phyloP scores from a whole-genome alignment of 208 protist species.

The Angomonas deanei region DNA sequence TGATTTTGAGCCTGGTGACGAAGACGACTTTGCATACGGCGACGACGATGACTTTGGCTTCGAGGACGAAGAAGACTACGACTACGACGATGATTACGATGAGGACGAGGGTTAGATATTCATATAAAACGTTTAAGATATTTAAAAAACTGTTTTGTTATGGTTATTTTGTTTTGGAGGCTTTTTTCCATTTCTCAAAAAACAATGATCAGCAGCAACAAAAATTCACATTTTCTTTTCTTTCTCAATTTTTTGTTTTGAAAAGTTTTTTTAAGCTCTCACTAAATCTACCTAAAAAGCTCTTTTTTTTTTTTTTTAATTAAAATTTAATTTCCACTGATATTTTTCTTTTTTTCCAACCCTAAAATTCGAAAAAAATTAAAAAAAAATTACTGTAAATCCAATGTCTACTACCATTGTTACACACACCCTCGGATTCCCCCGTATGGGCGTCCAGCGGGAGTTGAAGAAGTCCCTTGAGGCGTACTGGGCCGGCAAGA shows the following conservation, averaged over 20 bases:
- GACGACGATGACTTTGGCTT: slow-evolving; percentile 14
- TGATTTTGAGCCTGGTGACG: slow-evolving; percentile 20
- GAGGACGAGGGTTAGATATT: not conserved
- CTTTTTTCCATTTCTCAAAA: not conserved
- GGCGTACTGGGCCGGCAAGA: slow-evolving; percentile 74
- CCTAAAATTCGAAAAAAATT: not conserved
- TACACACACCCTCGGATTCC: slow-evolving; percentile 73
- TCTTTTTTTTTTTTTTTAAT: slow-evolving; percentile 6
- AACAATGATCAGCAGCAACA: too few species aligned
- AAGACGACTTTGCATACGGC: slow-evolving; percentile 15
- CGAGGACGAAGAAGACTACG: slow-evolving; percentile 10
- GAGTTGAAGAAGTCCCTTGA: slow-evolving; percentile 85
- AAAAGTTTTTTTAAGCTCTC: slow-evolving; percentile 4
- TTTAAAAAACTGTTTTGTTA: too few species aligned
- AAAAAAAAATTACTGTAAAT: slow-evolving; percentile 1
- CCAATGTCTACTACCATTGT: slow-evolving; percentile 8
- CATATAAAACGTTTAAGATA: not conserved
- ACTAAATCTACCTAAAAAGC: not conserved
- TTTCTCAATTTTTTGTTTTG: not conserved
- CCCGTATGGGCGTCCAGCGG: slow-evolving; percentile 72
- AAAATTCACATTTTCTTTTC: slow-evolving; percentile 2
- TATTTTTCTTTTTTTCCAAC: not conserved
- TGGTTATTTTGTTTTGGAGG: too few species aligned
- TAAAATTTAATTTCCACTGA: slow-evolving; percentile 5
- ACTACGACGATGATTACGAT: not conserved